These are phyloP conservation scores for Pisolithus microcarpus DNA, from an alignment of 768 basidiomycete species.

Conservation along the genomic window DNA sequence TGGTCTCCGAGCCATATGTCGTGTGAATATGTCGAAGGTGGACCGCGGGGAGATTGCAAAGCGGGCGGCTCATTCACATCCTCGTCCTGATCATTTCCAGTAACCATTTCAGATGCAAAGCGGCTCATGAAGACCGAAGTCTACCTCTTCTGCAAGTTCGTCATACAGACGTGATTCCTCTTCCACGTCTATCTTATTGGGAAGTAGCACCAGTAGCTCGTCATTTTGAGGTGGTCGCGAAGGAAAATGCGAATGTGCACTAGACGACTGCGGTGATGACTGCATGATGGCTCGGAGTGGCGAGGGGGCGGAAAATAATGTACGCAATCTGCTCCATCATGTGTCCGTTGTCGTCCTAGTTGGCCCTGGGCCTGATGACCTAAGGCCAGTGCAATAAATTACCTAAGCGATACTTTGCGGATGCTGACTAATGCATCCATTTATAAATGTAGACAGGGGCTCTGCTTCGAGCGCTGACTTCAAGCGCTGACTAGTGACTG, in stretches of 20 bases:
- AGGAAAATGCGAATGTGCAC: conserved; percentile 6
- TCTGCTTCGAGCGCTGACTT: too few species aligned
- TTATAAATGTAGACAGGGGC: too few species aligned
- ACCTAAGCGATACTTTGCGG: too few species aligned
- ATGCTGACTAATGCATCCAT: too few species aligned
- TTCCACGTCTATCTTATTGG: conserved; percentile 55
- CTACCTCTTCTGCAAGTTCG: conserved; percentile 44
- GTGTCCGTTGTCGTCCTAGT: background rate
- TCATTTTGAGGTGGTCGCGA: conserved; percentile 41
- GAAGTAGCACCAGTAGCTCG: conserved; percentile 47
- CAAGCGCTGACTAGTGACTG: too few species aligned
- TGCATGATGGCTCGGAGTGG: conserved; percentile 4
- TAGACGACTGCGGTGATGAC: conserved; percentile 4
- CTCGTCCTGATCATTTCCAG: conserved; percentile 1
- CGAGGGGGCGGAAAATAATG: background rate
- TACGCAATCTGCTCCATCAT: background rate
- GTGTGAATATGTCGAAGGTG: conserved; percentile 54
- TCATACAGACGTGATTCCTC: conserved; percentile 64
- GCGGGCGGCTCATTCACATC: conserved; percentile 16
- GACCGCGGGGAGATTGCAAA: conserved; percentile 21
- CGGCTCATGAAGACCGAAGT: background rate
- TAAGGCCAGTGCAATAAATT: too few species aligned
- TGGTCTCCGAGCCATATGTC: conserved; percentile 69
- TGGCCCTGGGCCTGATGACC: background rate
- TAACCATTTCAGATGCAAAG: too few species aligned